Percentiles rank a stretch among this genome's conserved stretches.
Conservation (phyloP, 805 yeast species). For the Scheffersomyces coipomensis region DNA sequence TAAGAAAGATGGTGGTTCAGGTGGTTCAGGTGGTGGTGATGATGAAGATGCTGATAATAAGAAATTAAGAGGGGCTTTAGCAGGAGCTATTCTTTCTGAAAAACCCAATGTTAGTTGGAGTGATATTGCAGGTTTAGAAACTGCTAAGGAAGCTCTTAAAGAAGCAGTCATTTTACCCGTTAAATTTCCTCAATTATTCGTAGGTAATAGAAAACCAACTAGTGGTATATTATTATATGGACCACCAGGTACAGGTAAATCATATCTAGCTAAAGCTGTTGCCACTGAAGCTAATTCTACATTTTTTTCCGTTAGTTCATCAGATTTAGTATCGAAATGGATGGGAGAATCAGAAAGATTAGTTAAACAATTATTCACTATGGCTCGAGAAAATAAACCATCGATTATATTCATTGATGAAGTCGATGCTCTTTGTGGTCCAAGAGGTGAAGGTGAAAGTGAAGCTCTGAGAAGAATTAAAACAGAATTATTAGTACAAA, state of each 20-base stretch:
- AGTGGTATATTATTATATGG: constrained; percentile 75
- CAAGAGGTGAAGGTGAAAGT: constrained; percentile 96
- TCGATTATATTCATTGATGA: constrained; percentile 96
- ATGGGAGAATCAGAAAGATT: constrained; percentile 98
- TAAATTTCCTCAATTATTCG: constrained; percentile 91
- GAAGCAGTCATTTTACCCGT: constrained; percentile 98
- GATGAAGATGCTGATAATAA: constrained; percentile 80
- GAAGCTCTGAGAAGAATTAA: constrained; percentile 96
- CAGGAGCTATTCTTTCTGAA: constrained; percentile 88
- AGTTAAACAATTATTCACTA: constrained; percentile 88
- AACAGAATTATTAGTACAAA: constrained; percentile 92
- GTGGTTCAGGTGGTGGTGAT: constrained; percentile 58
- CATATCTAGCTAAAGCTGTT: constrained; percentile 94
- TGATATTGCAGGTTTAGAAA: constrained; percentile 93
- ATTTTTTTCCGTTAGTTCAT: constrained; percentile 92
- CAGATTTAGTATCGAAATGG: constrained; percentile 97
- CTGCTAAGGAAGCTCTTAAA: constrained; percentile 93
- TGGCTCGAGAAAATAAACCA: constrained; percentile 97
- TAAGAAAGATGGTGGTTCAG: constrained; percentile 47
- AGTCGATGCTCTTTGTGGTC: constrained; percentile 97
- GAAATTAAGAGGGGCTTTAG: constrained; percentile 84
- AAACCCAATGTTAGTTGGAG: constrained; percentile 92
- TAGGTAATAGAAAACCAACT: constrained; percentile 91
- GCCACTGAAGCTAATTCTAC: constrained; percentile 98
- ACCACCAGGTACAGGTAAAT: constrained; percentile 96